Percentiles rank a stretch among this genome's conserved stretches.
phyloP scores from a whole-genome alignment of 176 grass and related monocot species.

The Juncus effusus region DNA sequence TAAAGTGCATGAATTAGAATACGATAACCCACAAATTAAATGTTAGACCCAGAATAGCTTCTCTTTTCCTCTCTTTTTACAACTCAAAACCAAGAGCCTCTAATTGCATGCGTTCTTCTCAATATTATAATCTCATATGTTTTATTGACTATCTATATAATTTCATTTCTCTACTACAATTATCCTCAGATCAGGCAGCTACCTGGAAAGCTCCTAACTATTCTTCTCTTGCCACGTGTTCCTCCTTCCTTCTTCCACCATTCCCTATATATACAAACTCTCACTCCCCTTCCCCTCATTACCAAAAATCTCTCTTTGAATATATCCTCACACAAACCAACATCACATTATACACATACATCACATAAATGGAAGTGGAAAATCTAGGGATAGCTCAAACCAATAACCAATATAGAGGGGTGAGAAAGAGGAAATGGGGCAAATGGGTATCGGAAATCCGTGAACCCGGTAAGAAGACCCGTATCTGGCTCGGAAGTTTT shows the following conservation, averaged over 20 bases:
- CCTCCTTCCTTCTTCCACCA: neutral
- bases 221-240: slow-evolving; percentile 14
- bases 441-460: slow-evolving; percentile 95
- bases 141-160: neutral
- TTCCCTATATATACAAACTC: slow-evolving; percentile 23
- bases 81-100: too few relatives aligned
- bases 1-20: neutral
- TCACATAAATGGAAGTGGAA: slow-evolving; percentile 14
- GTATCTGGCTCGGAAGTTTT: slow-evolving; percentile 97
- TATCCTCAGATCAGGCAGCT: slow-evolving; percentile 17
- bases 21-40: neutral
- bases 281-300: slow-evolving; percentile 17
- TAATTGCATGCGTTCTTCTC: neutral
- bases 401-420: slow-evolving; percentile 54
- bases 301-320: neutral
- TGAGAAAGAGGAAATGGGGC: slow-evolving; percentile 96
- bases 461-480: slow-evolving; percentile 95
- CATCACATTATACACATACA: neutral
- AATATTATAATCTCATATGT: neutral
- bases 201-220: slow-evolving; percentile 21
- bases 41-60: slow-evolving; percentile 1
- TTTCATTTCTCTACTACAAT: neutral
- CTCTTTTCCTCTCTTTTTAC: too few relatives aligned
- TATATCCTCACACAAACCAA: neutral
- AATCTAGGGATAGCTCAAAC: slow-evolving; percentile 18